Evolutionary conservation across 495 filamentous ascomycete genomes (phyloP).

Genomic region (Podospora comata): DNA sequence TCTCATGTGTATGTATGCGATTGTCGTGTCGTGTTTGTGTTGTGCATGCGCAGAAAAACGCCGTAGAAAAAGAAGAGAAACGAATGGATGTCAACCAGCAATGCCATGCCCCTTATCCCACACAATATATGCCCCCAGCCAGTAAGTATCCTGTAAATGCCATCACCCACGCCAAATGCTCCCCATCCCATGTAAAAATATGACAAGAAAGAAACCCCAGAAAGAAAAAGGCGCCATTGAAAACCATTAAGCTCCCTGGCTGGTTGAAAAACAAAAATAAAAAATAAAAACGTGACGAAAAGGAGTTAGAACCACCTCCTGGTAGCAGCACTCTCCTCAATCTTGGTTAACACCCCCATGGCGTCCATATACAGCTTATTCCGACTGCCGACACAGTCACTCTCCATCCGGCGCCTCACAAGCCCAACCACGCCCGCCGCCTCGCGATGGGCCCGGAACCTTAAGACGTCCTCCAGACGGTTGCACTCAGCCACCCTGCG

Average conservation of each 20-base stretch:
- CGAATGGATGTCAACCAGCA: not conserved
- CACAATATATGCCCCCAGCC: not conserved
- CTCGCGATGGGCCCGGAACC: conserved; percentile 33
- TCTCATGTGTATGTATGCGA: not conserved
- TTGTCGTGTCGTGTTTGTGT: not conserved
- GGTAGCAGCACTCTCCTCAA: conserved; percentile 37
- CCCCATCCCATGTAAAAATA: not conserved
- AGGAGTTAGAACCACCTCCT: conserved; percentile 35
- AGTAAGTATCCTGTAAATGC: not conserved
- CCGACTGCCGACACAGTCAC: conserved; percentile 38
- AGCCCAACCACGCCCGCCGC: conserved; percentile 38
- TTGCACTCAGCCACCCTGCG: conserved; percentile 58
- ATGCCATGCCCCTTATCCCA: not conserved
- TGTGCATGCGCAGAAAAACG: too few species aligned
- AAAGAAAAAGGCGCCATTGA: not conserved
- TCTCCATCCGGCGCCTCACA: conserved; percentile 40
- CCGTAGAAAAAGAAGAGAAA: not conserved
- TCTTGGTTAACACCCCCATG: conserved; percentile 40
- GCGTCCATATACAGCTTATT: conserved; percentile 46
- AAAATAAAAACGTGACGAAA: conserved; percentile 1
- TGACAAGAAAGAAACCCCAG: not conserved
- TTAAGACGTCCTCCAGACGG: conserved; percentile 29
- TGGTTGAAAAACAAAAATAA: conserved; percentile 8
- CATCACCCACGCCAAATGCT: not conserved
- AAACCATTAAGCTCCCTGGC: not conserved